A percentile compares a stretch with the other conserved stretches of the same genome.
phyloP scores from a whole-genome alignment of 2,329 filamentous ascomycete species.

The Colletotrichum echinochloae region DNA sequence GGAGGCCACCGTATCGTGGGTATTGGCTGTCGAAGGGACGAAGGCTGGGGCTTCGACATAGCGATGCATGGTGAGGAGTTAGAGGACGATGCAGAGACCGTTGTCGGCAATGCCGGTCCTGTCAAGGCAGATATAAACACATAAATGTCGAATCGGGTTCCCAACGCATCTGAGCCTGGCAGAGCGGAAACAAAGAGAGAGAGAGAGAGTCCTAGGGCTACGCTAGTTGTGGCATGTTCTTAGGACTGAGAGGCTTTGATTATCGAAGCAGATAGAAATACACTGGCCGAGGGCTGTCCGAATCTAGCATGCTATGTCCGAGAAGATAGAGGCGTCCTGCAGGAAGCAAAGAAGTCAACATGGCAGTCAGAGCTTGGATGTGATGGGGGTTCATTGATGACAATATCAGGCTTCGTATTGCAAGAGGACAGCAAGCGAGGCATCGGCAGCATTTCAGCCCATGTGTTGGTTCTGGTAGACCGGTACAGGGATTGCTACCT shows the following conservation, averaged over 20 bases:
- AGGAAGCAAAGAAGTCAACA: conserved; percentile 6
- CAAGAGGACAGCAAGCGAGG: neutral
- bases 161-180: neutral
- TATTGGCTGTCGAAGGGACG: neutral
- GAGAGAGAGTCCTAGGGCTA: neutral
- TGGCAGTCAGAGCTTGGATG: neutral
- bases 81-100: neutral
- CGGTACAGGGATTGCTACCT: neutral
- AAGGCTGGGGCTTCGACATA: conserved; percentile 24
- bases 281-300: neutral
- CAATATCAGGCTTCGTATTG: neutral
- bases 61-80: conserved; percentile 11
- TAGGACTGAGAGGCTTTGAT: neutral
- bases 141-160: neutral
- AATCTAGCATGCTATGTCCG: neutral
- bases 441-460: neutral
- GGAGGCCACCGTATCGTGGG: neutral
- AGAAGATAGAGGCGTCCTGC: neutral
- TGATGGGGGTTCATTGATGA: neutral
- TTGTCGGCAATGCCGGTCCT: neutral
- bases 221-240: neutral
- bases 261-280: neutral
- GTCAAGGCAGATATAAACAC: conserved; percentile 13
- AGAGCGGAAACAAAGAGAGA: conserved; percentile 6
- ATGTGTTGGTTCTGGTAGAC: neutral